Base-by-base conservation (phyloP, 192 early-diverging fungal species). In the Chytriomyces sp. region DNA sequence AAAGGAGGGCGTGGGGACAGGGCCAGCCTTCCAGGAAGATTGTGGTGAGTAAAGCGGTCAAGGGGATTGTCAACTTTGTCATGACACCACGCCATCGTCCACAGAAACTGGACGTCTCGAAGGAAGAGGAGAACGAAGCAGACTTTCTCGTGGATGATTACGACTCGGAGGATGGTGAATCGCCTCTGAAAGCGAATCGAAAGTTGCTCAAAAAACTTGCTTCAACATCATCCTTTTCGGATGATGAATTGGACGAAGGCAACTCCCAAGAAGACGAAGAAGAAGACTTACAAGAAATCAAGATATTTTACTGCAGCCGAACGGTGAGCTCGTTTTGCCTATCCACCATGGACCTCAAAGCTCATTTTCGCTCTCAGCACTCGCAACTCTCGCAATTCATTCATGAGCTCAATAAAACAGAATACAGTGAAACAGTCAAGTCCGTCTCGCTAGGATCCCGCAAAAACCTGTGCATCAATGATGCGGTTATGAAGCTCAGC, bases 341-440 rank as follows among this genome's bases (percentile, higher is more conserved):
- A 17, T 49, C n/a, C n/a, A 0, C n/a, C 0, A 49, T 49, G 41
- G 41, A 49, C 12, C 10, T 0, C 41, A 49, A 0, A n/a, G 41
- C 0, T n/a, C 41, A 49, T 1, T 57, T 57, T 19, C 55, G 17
- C 28, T 85, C 90, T 40, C 93, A 93, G 17, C 96, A 98, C 76
- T 96, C 94, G 4, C 96, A 98, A 78, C 77, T 98, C 17, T 80
- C 88, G 28, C 96, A 98, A 74, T 94, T 98, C 72, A 77, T 96
- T 0, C 77, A 83, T 67, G 94, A 98, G 76, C 70, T 97, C 8
- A 82, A 88, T 70, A 94, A 92, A 75, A 96, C 96, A 1, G 66
- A 54, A 7, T 94, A 91, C 70, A 78, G 78, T 0, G 83, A 87
- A 31, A 57, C 80, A 10, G 75, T 91, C 22, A 85, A 80, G 31